A percentile compares a stretch with the other conserved stretches of the same genome.
These are phyloP conservation scores for Pterocarpus santalinus DNA, from an alignment of 306 rosid genomes.

Conservation along the genomic window DNA sequence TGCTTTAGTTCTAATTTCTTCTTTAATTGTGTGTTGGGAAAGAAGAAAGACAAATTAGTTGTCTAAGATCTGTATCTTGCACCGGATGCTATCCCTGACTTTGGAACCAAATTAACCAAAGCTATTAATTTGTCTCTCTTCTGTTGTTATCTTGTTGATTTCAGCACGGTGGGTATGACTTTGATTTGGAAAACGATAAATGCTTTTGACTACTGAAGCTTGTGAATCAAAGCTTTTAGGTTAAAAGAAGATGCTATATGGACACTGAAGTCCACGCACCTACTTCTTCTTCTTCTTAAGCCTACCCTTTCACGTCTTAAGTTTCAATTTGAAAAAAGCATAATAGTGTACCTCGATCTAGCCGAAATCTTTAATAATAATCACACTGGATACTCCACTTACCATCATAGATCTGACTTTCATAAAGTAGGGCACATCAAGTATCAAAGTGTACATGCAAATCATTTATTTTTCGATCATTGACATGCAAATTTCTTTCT, in stretches of 20 bases:
- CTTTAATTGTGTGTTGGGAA: conserved; percentile 63
- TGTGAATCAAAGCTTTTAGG: conserved; percentile 75
- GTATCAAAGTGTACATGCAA: conserved; percentile 49
- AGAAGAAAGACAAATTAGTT: conserved; percentile 63
- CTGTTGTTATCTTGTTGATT: conserved; percentile 42
- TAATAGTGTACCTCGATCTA: conserved; percentile 23
- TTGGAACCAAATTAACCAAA: conserved; percentile 59
- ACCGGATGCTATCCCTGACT: conserved; percentile 53
- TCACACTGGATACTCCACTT: conserved; percentile 48
- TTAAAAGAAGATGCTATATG: conserved; percentile 70
- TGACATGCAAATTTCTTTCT: conserved; percentile 56
- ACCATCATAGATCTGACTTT: conserved; percentile 39
- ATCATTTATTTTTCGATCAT: conserved; percentile 52
- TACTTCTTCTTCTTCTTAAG: conserved; percentile 28
- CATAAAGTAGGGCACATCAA: conserved; percentile 54
- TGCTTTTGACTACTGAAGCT: conserved; percentile 54
- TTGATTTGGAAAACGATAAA: conserved; percentile 37
- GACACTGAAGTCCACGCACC: conserved; percentile 95
- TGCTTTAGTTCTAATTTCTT: conserved; percentile 52
- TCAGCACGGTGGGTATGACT: conserved; percentile 51
- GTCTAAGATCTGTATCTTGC: conserved; percentile 58
- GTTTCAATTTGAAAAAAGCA: conserved; percentile 36
- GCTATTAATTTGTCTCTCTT: conserved; percentile 47
- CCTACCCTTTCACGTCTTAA: conserved; percentile 25
- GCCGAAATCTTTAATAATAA: conserved; percentile 40